These are phyloP conservation scores for Leccinum variicolor DNA, from an alignment of 768 basidiomycete genomes.

Conservation along the genomic window DNA sequence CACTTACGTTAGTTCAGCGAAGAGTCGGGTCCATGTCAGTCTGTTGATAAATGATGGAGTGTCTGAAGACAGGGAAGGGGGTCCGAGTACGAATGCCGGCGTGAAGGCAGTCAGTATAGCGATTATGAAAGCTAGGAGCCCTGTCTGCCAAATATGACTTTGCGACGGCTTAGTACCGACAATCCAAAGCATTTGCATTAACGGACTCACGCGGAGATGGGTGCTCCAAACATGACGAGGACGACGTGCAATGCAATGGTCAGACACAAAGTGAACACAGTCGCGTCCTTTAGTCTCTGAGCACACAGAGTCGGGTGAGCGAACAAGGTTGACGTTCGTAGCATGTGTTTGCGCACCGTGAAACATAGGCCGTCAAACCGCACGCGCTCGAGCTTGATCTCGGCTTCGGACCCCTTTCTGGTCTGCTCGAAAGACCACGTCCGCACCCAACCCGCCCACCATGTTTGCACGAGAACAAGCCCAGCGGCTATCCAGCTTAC, in stretches of 20 bases:
- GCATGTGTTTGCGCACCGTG: conserved; percentile 33
- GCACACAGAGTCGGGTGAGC: conserved; percentile 5
- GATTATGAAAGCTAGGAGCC: conserved; percentile 64
- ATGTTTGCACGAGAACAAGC: conserved; percentile 50
- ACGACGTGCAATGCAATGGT: conserved; percentile 47
- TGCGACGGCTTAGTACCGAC: conserved; percentile 1
- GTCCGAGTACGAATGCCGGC: conserved; percentile 67
- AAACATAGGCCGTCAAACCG: conserved; percentile 37
- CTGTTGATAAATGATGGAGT: conserved; percentile 49
- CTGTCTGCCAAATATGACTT: conserved; percentile 60
- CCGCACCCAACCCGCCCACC: conserved; percentile 72
- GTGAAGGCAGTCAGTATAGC: conserved; percentile 63
- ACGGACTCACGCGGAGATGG: conserved; percentile 50
- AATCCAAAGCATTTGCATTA: neutral
- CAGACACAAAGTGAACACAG: conserved; percentile 46
- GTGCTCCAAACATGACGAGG: conserved; percentile 73
- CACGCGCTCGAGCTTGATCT: conserved; percentile 42
- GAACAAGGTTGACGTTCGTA: neutral
- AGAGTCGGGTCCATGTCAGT: conserved; percentile 73
- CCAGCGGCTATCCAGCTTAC: conserved; percentile 57
- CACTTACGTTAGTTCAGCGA: conserved; percentile 78
- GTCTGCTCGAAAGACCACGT: conserved; percentile 50
- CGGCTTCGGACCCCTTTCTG: conserved; percentile 39
- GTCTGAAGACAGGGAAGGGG: conserved; percentile 46
- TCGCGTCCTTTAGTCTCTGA: conserved; percentile 53